Conservation (phyloP, 2,329 filamentous ascomycete genomes). For the Pseudogymnoascus sp. region DNA sequence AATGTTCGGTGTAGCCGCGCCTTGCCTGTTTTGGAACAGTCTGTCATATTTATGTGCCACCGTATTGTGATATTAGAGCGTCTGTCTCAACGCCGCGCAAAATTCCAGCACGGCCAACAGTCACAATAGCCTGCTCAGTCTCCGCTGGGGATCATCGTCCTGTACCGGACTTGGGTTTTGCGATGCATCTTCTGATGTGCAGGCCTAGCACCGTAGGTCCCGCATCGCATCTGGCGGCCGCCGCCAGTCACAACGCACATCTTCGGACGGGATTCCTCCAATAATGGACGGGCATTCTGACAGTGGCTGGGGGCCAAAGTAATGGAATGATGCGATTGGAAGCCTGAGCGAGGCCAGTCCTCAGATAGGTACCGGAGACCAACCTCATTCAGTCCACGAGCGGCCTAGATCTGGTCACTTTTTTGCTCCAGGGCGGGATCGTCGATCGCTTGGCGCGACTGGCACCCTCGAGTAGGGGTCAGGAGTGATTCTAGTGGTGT, state of each 20-base stretch:
- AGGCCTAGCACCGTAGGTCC: neutral
- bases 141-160: neutral
- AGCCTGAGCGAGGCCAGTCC: neutral
- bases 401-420: slow-evolving; percentile 5
- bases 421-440: neutral
- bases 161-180: neutral
- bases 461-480: neutral
- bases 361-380: neutral
- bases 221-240: slow-evolving; percentile 1
- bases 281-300: neutral
- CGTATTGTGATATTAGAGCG: neutral
- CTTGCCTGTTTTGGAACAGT: neutral
- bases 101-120: neutral
- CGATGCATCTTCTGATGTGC: slow-evolving; percentile 6
- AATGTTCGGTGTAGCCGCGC: slow-evolving; percentile 1
- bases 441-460: neutral
- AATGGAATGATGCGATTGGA: neutral
- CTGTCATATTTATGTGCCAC: neutral
- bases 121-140: neutral
- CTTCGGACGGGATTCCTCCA: neutral
- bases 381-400: neutral
- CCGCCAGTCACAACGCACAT: neutral
- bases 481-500: neutral
- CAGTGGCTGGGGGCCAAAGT: neutral
- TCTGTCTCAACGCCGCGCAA: neutral